These are phyloP conservation scores for Hordeum vulgare DNA, from an alignment of 176 grass and related monocot genomes.

Conservation along the genomic window MorexV3_pseudomolecules_assembly NC_058519.1:631501941-631502440, in stretches of 20 bases:
- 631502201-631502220: neutral
- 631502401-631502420: neutral
- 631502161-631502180: neutral
- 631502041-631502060: neutral
- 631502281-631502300: neutral
- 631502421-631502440: neutral
- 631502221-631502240: neutral
- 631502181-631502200: neutral
- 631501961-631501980: too few relatives aligned
- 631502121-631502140: neutral
- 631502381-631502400: too few relatives aligned
- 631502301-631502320: neutral
- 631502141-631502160: conserved; percentile 3
- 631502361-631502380: neutral
- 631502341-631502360: neutral
- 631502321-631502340: neutral
- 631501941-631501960: neutral
- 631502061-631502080: neutral
- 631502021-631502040: neutral
- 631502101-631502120: conserved; percentile 10
- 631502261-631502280: neutral
- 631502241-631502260: neutral
- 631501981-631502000: too few relatives aligned
- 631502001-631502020: neutral
- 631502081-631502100: neutral